Base-by-base conservation (phyloP, 129 eudicot species). In the Pseudognaphalium luteoalbum region DNA sequence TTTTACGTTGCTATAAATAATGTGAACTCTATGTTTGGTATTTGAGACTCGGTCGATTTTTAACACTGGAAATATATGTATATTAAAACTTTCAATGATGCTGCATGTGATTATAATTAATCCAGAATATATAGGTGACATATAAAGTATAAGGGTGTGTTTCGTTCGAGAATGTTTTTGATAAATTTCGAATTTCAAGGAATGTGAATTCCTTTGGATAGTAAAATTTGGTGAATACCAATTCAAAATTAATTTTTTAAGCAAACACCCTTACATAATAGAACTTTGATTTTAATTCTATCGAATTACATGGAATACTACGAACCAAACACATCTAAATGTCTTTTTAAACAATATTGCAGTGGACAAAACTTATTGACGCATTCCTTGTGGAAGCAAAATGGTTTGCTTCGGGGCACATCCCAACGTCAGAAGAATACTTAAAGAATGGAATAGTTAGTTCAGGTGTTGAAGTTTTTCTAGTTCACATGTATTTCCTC, bases 301-400 rank as follows among this genome's bases (percentile, higher is more conserved):
- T 35, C 39, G 1, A 35, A 35, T 35, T 35, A 35, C 7, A 35
- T 35, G 39, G 7, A 35, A 35, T 35, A 4, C 39, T 35, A 1
- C 34, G 2, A 32, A 32, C 34, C 34, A 32, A 32, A 32, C 34
- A 4, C 25, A 34, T 7, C 65, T 17, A 59, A 20, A 68, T 12
- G 71, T 4, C 7, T 66, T 6, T 0, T 4, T 19, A 25, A 44
- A 32, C 30, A 35, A 33, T 5, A 62, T 39, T 73, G 62, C 47
- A 87, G 87, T 88, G 92, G 92, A 81, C 20, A 8, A 76, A 20
- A 62, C 83, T 85, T 63, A 85, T 84, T 72, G 34, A 78, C 7
- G 89, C 89, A 42, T 88, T 85, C 33, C 65, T 88, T 4, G 86
- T 83, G 63, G 93, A 88, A 85, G 76, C 86, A 35, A 78, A 78